Conservation (phyloP, 768 basidiomycete species). For the Tricholoma sp. region DNA sequence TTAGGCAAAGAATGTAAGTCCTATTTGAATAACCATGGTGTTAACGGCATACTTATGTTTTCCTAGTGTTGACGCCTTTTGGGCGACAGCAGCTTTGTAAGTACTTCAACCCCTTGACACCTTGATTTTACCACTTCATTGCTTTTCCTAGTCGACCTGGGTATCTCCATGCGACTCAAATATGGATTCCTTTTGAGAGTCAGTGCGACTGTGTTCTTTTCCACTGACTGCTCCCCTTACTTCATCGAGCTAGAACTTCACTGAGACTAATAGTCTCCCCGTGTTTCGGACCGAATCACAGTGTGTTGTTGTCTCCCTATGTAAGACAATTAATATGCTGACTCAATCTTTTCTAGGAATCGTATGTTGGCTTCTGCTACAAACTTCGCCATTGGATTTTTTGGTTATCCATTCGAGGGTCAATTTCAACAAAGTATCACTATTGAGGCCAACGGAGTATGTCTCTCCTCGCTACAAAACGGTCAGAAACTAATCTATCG, state of each 20-base stretch:
- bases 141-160: slow-evolving; percentile 46
- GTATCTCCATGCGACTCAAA: slow-evolving; percentile 68
- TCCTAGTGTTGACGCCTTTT: slow-evolving; percentile 78
- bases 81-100: slow-evolving; percentile 81
- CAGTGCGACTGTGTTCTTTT: not conserved
- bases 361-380: slow-evolving; percentile 65
- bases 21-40: not conserved
- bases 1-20: slow-evolving; percentile 77
- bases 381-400: slow-evolving; percentile 73
- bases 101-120: slow-evolving; percentile 16
- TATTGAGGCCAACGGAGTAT: slow-evolving; percentile 58
- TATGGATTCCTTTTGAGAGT: slow-evolving; percentile 75
- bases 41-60: slow-evolving; percentile 8
- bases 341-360: slow-evolving; percentile 36
- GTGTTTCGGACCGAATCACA: slow-evolving; percentile 80
- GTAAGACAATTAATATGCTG: not conserved
- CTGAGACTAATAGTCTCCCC: slow-evolving; percentile 53
- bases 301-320: slow-evolving; percentile 25
- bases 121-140: not conserved
- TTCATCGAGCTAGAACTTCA: slow-evolving; percentile 44
- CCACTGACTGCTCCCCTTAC: not conserved
- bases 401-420: slow-evolving; percentile 65
- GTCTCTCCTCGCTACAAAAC: slow-evolving; percentile 14
- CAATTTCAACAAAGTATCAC: slow-evolving; percentile 76
- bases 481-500: not conserved